phyloP scores from a whole-genome alignment of 371 early-diverging fungal genomes.

The Ecytonucleospora hepatopenaei region DNA sequence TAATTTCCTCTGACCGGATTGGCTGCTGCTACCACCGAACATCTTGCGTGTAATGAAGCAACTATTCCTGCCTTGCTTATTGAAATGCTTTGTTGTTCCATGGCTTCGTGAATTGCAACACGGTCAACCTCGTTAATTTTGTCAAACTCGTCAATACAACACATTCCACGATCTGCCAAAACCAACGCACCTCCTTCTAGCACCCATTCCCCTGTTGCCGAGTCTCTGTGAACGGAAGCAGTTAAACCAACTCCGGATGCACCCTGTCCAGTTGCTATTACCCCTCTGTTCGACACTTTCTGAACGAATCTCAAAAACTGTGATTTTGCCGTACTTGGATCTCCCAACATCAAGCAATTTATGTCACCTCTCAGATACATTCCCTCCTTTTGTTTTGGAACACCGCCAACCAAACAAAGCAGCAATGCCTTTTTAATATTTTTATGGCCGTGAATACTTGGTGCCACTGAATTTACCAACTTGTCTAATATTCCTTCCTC shows the following conservation, averaged over 20 bases:
- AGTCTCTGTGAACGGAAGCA: constrained; percentile 86
- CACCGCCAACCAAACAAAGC: constrained; percentile 87
- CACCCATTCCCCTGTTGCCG: constrained; percentile 89
- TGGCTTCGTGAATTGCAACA: constrained; percentile 93
- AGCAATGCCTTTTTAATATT: constrained; percentile 87
- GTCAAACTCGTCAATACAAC: constrained; percentile 96
- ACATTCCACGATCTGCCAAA: constrained; percentile 88
- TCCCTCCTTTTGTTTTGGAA: constrained; percentile 69
- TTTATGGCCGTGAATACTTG: constrained; percentile 94
- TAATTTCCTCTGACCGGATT: constrained; percentile 93
- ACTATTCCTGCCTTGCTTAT: constrained; percentile 93
- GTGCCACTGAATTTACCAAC: constrained; percentile 86
- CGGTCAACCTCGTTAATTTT: constrained; percentile 93
- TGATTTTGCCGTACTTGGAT: constrained; percentile 96
- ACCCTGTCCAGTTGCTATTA: constrained; percentile 95
- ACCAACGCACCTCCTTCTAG: constrained; percentile 97
- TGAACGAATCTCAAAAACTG: constrained; percentile 94
- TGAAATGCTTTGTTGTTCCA: constrained; percentile 97
- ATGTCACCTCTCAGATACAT: constrained; percentile 92
- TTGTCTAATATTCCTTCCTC: constrained; percentile 68
- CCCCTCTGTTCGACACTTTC: constrained; percentile 80
- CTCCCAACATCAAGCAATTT: constrained; percentile 90
- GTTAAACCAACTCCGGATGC: constrained; percentile 97
- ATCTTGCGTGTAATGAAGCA: constrained; percentile 82
- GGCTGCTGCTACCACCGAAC: constrained; percentile 87